Evolutionary conservation across 176 grass and related monocot species (phyloP).

Genomic region (Aegilops umbellulata): DNA sequence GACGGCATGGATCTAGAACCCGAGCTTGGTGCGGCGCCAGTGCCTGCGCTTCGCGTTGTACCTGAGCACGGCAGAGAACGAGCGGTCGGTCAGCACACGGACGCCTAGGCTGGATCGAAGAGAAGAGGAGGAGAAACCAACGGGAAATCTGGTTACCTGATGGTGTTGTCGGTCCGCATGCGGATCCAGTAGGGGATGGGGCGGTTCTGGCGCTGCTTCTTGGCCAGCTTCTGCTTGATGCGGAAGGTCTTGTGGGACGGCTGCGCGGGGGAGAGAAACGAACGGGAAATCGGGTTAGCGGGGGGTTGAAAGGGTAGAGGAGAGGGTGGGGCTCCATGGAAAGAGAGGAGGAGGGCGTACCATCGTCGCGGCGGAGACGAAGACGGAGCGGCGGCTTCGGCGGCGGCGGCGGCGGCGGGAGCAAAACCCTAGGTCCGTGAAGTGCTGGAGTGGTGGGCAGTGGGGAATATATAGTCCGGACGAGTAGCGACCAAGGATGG

Average conservation of each 20-base stretch:
- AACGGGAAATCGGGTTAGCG: background rate
- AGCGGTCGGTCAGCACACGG: background rate
- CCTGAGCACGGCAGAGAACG: slow-evolving; percentile 30
- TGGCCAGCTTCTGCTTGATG: slow-evolving; percentile 94
- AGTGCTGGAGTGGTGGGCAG: background rate
- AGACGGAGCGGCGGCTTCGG: slow-evolving; percentile 5
- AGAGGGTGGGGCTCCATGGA: background rate
- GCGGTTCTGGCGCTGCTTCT: slow-evolving; percentile 96
- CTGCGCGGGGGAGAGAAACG: slow-evolving; percentile 9
- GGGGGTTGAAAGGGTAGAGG: background rate
- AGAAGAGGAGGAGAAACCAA: no score
- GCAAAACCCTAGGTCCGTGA: slow-evolving; percentile 62
- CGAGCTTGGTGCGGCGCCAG: slow-evolving; percentile 97
- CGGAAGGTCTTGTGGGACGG: slow-evolving; percentile 94
- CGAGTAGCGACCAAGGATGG: background rate
- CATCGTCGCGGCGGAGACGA: slow-evolving; percentile 41
- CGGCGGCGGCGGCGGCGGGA: slow-evolving; percentile 15
- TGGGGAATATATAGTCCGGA: slow-evolving; percentile 38
- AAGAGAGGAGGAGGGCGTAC: slow-evolving; percentile 20
- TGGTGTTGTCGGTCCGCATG: slow-evolving; percentile 89
- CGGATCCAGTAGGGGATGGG: slow-evolving; percentile 97
- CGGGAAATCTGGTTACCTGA: slow-evolving; percentile 45
- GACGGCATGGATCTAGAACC: slow-evolving; percentile 31
- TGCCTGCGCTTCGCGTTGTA: slow-evolving; percentile 99
- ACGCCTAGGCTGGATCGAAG: background rate